Conservation (phyloP, 331 rosid genomes). For the Rosa hybrid region DNA sequence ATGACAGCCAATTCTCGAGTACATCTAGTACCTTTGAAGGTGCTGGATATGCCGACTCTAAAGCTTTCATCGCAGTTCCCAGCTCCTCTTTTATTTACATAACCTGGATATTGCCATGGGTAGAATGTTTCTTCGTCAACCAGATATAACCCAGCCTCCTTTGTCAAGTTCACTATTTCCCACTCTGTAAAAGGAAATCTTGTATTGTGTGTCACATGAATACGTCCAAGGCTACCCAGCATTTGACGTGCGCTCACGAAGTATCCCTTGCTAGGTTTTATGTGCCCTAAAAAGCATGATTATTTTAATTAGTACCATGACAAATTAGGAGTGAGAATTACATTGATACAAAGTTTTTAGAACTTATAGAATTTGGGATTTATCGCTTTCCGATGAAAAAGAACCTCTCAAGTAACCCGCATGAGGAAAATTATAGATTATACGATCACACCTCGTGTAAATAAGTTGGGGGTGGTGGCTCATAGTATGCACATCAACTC, state of each 20-base stretch:
- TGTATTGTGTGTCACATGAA: constrained; percentile 36
- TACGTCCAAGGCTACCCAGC: constrained; percentile 14
- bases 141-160: constrained; percentile 3
- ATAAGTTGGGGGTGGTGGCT: not conserved
- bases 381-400: not conserved
- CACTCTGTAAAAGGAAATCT: constrained; percentile 23
- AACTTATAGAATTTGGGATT: not conserved
- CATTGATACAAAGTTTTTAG: not conserved
- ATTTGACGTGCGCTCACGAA: not conserved
- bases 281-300: not conserved
- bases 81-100: constrained; percentile 24
- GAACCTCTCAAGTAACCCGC: not conserved
- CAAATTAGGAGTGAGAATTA: not conserved
- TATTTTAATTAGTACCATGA: not conserved
- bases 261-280: not conserved
- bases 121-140: not conserved
- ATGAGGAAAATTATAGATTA: constrained; percentile 33
- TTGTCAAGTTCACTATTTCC: constrained; percentile 23
- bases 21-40: constrained; percentile 4
- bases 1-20: too few species aligned
- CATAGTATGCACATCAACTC: constrained; percentile 22
- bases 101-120: constrained; percentile 25
- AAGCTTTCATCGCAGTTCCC: not conserved
- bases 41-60: constrained; percentile 3
- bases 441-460: not conserved